Base-by-base conservation (phyloP, 2,329 filamentous ascomycete genomes). In the Aspergillus sp. region DNA sequence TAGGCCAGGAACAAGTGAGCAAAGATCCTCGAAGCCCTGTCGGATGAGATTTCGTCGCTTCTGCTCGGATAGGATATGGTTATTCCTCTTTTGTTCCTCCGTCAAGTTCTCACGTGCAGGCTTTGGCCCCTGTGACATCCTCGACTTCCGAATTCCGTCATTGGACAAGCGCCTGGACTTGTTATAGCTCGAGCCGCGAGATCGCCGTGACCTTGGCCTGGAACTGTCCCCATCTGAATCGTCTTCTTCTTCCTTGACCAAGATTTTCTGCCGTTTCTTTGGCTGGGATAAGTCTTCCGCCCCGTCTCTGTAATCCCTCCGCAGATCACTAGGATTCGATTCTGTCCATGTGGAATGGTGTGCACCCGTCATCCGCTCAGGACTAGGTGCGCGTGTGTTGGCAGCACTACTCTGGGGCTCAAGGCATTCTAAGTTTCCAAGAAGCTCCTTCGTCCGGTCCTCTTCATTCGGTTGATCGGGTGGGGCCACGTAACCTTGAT, bases 41-140 rank as follows among this genome's bases (percentile, higher is more conserved):
- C 90, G 88, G 63, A 93, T 93, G 44, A 91, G 76, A 22, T 89
- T 90, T 45, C 90, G 81, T 32, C 91, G 82, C 71, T 94, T 95
- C 73, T 95, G 89, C 67, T 95, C 90, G 48, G 90, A 94, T 48
- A 86, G 80, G 58, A 95, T 94, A 65, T 95, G 90, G 60, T 96
- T 95, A 63, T 86, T 86, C 43, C 89, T 80, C 71, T 93, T 94
- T 70, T 94, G 88, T 54, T 88, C 85, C 60, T 93, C 88, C 0
- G 85, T 83, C 3, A 94, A 68, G 57, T 86, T 86, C 62, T 86
- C 82, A 22, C 87, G 67, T 3, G 65, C 50, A 4, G 65, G 42
- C 55, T 73, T 74, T 40, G 57, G 56, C 14, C 58, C 59, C 45
- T 61, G 59, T 32, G 64, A 59, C 41, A 65, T 51, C 60, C 62